Base-by-base conservation (phyloP, 441 rosid genomes). In the Syzygium malaccense region DNA sequence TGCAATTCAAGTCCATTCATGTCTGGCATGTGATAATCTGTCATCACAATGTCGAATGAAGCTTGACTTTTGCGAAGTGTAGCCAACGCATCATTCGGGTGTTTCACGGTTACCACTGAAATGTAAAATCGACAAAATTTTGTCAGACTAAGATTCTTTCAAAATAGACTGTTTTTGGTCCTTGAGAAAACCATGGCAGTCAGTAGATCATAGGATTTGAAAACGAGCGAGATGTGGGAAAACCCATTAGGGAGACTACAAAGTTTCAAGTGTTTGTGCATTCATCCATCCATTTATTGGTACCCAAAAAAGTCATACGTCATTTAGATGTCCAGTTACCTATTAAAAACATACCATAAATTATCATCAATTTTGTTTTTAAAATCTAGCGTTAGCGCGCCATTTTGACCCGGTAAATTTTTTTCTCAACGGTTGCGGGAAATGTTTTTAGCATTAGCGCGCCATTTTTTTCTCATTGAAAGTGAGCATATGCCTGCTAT, bases 1-100 rank as follows among this genome's bases (percentile, higher is more conserved):
- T 94, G 95, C n/a, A 97, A 94, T 86, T 95, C 91, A 55, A 93
- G 30, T 23, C 99, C 98, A 23, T 91, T 92, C 94, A 96, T 96
- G 55, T 68, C 87, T 30, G 97, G 98, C 96, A 96, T 94, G 88
- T 96, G 93, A 48, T 95, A 94, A 86, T 96, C 97, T 7, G 97
- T 92, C 87, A 96, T 62, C 9, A 97, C 93, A 7, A 97, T 93
- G 89, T 96, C 96, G 30, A 94, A 87, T 4, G 32, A 53, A 37
- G 53, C 86, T 55, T 89, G 55, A 28, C 87, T 90, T 62, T 37
- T 15, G 79, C 94, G 89, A 11, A 95, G 92, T 15, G 90, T 91
- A 26, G 94, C 83, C 86, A 97, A 88, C 66, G 99, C 99, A 45
- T 94, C 94, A 7, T 57, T 18, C 3, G 98, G 90, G 37, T 86